Conservation (phyloP, 768 basidiomycete genomes). For the Agaricus sinodeliciosus region DNA sequence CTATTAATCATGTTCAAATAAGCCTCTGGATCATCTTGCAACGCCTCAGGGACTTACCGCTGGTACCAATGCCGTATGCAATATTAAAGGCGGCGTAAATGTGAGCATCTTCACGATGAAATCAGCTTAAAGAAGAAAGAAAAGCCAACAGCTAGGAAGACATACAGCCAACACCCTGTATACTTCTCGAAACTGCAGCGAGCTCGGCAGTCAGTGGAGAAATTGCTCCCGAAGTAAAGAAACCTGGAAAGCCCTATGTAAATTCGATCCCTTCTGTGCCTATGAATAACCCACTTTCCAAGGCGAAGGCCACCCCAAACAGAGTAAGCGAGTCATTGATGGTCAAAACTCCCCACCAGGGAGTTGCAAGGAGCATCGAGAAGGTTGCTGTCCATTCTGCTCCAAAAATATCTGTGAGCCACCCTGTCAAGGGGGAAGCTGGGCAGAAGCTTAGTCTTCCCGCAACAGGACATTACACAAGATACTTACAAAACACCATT, state of each 20-base stretch:
- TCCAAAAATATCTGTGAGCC: constrained; percentile 48
- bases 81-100: constrained; percentile 73
- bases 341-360: constrained; percentile 57
- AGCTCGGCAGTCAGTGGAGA: constrained; percentile 64
- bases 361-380: constrained; percentile 45
- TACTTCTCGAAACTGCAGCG: constrained; percentile 47
- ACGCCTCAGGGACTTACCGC: constrained; percentile 32
- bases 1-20: constrained; percentile 23
- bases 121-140: not conserved
- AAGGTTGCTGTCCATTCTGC: constrained; percentile 45
- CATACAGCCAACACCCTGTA: constrained; percentile 63
- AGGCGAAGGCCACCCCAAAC: constrained; percentile 41
- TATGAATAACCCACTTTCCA: constrained; percentile 40
- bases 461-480: not conserved
- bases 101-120: constrained; percentile 50
- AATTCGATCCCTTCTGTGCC: not conserved
- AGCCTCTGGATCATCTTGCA: not conserved
- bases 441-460: not conserved
- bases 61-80: constrained; percentile 58
- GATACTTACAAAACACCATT: constrained; percentile 50
- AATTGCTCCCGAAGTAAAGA: constrained; percentile 53
- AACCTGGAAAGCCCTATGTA: constrained; percentile 31
- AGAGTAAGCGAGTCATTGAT: constrained; percentile 38
- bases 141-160: not conserved
- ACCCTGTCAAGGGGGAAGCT: constrained; percentile 60